These are phyloP conservation scores for Anethum foeniculum DNA, from an alignment of 140 eudicot species.

Conservation along the genomic window DNA sequence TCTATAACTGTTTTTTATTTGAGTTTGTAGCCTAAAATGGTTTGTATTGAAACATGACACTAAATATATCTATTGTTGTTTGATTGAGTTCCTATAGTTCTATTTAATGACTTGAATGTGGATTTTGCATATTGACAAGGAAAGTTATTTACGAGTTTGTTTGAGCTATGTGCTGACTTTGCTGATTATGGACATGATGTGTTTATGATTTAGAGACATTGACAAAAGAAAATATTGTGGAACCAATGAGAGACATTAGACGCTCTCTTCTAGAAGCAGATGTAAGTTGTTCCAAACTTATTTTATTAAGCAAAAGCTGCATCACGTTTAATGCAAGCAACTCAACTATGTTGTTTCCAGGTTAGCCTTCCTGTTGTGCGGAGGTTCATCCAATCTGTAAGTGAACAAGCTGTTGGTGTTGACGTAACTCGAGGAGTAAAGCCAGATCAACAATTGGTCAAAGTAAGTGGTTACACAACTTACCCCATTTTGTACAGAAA, in stretches of 20 bases:
- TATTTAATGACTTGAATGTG: not conserved
- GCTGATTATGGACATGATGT: not conserved
- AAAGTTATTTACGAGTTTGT: not conserved
- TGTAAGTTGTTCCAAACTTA: constrained; percentile 35
- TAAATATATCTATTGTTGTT: no score
- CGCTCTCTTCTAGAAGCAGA: constrained; percentile 98
- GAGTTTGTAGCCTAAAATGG: not conserved
- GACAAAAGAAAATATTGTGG: constrained; percentile 92
- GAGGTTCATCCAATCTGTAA: constrained; percentile 87
- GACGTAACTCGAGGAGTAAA: constrained; percentile 73
- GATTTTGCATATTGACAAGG: not conserved
- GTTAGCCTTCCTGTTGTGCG: constrained; percentile 98
- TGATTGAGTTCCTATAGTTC: not conserved
- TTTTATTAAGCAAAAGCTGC: not conserved
- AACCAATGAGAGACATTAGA: constrained; percentile 95
- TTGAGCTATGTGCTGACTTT: not conserved
- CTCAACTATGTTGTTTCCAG: constrained; percentile 28
- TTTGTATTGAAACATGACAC: not conserved
- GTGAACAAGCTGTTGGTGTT: constrained; percentile 91
- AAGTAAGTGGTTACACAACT: constrained; percentile 38
- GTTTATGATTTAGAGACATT: constrained; percentile 59
- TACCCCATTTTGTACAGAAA: not conserved
- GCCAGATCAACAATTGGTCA: constrained; percentile 95
- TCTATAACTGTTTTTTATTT: no score
- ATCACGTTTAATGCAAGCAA: not conserved